Base-by-base conservation (phyloP, 1,284 basidiomycete genomes). In the Ceratobasidium papillatum region DNA sequence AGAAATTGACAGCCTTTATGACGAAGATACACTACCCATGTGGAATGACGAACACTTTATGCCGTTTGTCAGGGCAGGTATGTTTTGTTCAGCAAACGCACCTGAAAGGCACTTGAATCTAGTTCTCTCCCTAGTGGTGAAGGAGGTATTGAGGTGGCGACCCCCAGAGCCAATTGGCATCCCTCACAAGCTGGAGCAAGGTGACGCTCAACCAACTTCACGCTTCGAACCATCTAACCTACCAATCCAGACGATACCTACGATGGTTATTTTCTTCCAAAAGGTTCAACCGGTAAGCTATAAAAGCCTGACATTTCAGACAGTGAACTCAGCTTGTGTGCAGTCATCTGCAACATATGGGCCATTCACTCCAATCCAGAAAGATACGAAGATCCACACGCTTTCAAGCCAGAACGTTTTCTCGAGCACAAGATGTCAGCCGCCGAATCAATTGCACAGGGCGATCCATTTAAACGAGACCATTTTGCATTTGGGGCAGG, bases 401-500 rank as follows among this genome's bases (percentile, higher is more conserved):
- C 17, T 0, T 71, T 71, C 41, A 59, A 59, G 17, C 66, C 66
- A 30, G 66, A 71, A n/a, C 66, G 66, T 11, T 71, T 71, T 43
- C 8, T 71, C 1, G 41, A 54, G 2, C 41, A 71, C 27, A 71
- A 27, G 27, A 45, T 71, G 66, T 71, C 66, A 2, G 43, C 43
- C 19, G 66, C 66, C 11, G 66, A 71, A 17, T 71, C 66, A 9
- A 59, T 71, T n/a, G 66, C 66, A 27, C 66, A 71, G 54, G 66
- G 66, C 8, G 66, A 71, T 34, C 54, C 66, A 27, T 71, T 47
- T n/a, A 47, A 71, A n/a, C 52, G 66, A 0, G 66, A 71, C 41
- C 66, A 71, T n/a, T 71, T 71, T 47, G 66, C 66, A 47, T 71
- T 71, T 32, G 66, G 66, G 22, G 66, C 54, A 30, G 66, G 66